Base-by-base conservation (phyloP, 495 filamentous ascomycete species). In the Neurospora sp. region DNA sequence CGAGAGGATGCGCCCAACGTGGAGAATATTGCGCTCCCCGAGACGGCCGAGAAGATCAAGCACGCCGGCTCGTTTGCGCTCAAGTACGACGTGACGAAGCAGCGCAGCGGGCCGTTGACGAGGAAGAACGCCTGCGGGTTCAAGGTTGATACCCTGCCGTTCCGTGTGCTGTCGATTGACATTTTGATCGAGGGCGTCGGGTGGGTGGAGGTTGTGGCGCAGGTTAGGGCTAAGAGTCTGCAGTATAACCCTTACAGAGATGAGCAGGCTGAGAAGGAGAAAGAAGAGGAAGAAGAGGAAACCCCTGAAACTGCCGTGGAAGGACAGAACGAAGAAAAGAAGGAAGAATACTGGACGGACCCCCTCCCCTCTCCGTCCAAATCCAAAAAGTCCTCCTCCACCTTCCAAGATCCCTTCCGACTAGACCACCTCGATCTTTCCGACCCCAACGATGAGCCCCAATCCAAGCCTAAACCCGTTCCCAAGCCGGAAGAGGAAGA, bases 101-200 rank as follows among this genome's bases (percentile, higher is more conserved):
- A 86, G 70, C 89, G 91, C 7, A 84, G 90, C 16, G 90, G 91
- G 0, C 88, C 87, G 8, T 77, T 94, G 4, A 89, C 86, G 5
- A 74, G 79, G 14, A 82, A 79, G 68, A 78, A 81, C 40, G 89
- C 85, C 2, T 83, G 83, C 40, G 85, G 84, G 37, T 78, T 92
- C 38, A 86, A 84, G 31, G 81, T 87, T 8, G 84, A 90, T 0
- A 73, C 75, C 31, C 82, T 98, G 44, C 94, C 94, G 3, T 99
- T 95, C 79, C 86, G 85, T 10, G 88, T 98, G 4, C 84, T 94
- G 70, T 86, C 89, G 7, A 86, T 91, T 0, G 96, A 99, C 79
- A 88, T 99, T 44, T 82, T 99, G 8, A 89, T 99, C 42, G 94
- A 97, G 75, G 93, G 95, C 22, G 89, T 90, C 48, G 96, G 96